Percentiles rank a stretch among this genome's conserved stretches.
Conservation (phyloP, 139 green algal genomes). For the Haematococcus lacustris region DNA sequence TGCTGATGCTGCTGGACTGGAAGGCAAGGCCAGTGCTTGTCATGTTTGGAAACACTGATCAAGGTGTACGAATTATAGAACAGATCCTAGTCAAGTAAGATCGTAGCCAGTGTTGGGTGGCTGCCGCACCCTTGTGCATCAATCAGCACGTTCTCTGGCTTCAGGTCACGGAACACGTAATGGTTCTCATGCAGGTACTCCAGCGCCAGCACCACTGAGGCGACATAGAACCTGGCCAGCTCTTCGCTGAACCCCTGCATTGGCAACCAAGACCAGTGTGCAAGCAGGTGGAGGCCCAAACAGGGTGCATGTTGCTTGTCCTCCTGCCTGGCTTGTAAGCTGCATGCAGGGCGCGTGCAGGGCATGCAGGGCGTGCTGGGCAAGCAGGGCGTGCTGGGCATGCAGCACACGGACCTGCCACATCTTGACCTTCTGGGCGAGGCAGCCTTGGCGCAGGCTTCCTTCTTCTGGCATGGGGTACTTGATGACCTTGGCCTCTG, state of each 20-base stretch:
- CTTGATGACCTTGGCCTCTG: conserved; percentile 77
- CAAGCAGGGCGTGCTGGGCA: too few relatives aligned
- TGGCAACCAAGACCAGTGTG: neutral
- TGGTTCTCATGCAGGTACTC: conserved; percentile 50
- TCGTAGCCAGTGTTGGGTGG: too few relatives aligned
- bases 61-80: too few relatives aligned
- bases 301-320: neutral
- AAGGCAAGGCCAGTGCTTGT: too few relatives aligned
- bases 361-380: too few relatives aligned
- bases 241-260: conserved; percentile 40
- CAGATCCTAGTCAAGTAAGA: too few relatives aligned
- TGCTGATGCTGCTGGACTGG: too few relatives aligned
- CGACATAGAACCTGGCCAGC: conserved; percentile 46
- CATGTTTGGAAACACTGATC: too few relatives aligned
- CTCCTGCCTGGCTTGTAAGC: neutral
- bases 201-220: conserved; percentile 37
- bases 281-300: neutral
- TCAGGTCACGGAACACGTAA: conserved; percentile 44
- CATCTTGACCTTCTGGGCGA: conserved; percentile 60
- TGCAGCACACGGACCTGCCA: conserved; percentile 54
- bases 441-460: conserved; percentile 32
- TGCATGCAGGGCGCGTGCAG: neutral
- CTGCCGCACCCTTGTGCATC: conserved; percentile 22
- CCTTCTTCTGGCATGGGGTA: conserved; percentile 43
- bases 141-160: conserved; percentile 60